phyloP scores from a whole-genome alignment of 768 basidiomycete species.

The Suillus brevipes region DNA sequence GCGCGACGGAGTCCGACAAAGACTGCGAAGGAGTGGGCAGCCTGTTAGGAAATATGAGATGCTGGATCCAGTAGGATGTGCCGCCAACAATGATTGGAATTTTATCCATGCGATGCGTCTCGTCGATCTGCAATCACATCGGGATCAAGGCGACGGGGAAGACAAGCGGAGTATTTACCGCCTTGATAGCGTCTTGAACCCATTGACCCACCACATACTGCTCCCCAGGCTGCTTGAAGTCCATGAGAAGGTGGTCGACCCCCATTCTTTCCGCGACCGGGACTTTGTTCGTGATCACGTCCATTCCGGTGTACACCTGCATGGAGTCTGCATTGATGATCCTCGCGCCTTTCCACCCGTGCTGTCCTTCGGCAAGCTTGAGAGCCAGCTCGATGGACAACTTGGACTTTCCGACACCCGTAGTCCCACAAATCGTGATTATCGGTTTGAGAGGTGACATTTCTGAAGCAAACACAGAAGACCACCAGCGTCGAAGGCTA shows the following conservation, averaged over 20 bases:
- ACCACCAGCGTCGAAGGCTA: background rate
- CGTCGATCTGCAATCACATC: constrained; percentile 59
- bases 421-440: constrained; percentile 89
- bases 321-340: constrained; percentile 97
- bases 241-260: constrained; percentile 88
- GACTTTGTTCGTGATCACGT: constrained; percentile 94
- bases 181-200: constrained; percentile 76
- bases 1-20: constrained; percentile 39
- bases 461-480: background rate
- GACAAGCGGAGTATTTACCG: constrained; percentile 49
- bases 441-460: constrained; percentile 55
- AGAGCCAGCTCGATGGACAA: constrained; percentile 87
- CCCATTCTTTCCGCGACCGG: constrained; percentile 73
- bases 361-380: constrained; percentile 40
- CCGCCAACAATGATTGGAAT: constrained; percentile 94
- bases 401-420: constrained; percentile 94
- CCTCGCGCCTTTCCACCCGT: constrained; percentile 58
- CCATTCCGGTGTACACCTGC: constrained; percentile 92
- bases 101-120: constrained; percentile 59
- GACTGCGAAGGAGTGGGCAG: constrained; percentile 35
- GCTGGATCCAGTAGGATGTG: constrained; percentile 97
- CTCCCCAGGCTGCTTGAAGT: constrained; percentile 81
- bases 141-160: constrained; percentile 1
- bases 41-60: constrained; percentile 86
- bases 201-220: constrained; percentile 88